Percentiles rank a stretch among this genome's conserved stretches.
Evolutionary conservation across 768 basidiomycete genomes (phyloP).

Genomic region (Mycena albidolilacea): DNA sequence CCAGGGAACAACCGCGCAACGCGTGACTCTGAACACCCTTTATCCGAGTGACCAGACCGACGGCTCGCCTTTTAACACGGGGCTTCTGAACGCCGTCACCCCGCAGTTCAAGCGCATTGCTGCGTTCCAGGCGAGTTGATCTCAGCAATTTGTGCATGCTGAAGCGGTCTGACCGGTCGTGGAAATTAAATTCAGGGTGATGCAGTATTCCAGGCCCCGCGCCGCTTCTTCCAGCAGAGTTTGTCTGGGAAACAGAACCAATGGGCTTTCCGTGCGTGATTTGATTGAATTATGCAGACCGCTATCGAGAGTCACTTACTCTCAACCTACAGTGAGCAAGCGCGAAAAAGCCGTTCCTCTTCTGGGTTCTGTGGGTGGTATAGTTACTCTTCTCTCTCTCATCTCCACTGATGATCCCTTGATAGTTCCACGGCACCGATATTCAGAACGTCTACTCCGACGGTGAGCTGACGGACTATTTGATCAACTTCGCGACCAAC

Average conservation of each 20-base stretch:
- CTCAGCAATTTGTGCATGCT: background rate
- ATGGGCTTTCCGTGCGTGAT: conserved; percentile 52
- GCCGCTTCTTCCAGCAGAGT: conserved; percentile 59
- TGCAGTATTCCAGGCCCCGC: conserved; percentile 36
- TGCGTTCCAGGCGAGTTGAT: conserved; percentile 21
- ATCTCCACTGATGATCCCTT: background rate
- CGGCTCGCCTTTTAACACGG: conserved; percentile 40
- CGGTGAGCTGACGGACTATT: conserved; percentile 50
- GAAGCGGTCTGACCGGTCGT: background rate
- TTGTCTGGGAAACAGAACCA: conserved; percentile 56
- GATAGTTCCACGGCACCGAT: conserved; percentile 53
- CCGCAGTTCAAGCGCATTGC: conserved; percentile 37
- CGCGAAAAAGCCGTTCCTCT: conserved; percentile 47
- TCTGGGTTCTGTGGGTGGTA: conserved; percentile 50
- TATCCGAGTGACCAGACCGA: conserved; percentile 29
- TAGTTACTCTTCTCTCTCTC: background rate
- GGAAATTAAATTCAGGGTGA: conserved; percentile 52
- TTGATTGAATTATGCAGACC: too few relatives aligned
- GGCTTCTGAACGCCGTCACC: conserved; percentile 21
- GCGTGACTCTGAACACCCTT: background rate
- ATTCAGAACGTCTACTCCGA: conserved; percentile 46
- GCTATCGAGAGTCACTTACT: too few relatives aligned
- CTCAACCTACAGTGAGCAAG: conserved; percentile 48
- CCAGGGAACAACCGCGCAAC: conserved; percentile 17
- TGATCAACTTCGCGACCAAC: conserved; percentile 30